A percentile compares a stretch with the other conserved stretches of the same genome.
These are phyloP conservation scores for Gentiana dahurica DNA, from an alignment of 257 asterid species.

Conservation along the genomic window DNA sequence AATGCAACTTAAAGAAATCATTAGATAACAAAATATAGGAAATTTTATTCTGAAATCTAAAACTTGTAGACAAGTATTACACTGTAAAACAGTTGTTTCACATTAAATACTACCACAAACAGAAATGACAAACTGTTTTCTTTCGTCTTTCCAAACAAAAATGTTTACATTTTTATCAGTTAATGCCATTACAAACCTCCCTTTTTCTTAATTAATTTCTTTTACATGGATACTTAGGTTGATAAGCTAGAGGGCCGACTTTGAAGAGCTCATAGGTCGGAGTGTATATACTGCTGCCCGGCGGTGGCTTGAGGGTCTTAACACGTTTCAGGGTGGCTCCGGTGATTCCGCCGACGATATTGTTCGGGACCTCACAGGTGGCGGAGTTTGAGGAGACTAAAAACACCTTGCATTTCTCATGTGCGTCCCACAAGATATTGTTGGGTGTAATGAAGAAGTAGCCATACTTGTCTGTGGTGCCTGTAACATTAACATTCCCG, in stretches of 20 bases:
- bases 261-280: conserved; percentile 27
- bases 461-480: conserved; percentile 32
- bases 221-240: conserved; percentile 33
- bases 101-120: too few species aligned
- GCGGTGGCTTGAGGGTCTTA: background rate
- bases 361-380: conserved; percentile 41
- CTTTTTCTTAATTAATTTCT: background rate
- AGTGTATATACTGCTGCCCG: background rate
- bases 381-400: conserved; percentile 21
- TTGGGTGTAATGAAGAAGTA: conserved; percentile 22
- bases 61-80: too few species aligned
- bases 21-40: too few species aligned
- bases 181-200: too few species aligned
- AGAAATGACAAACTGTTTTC: too few species aligned
- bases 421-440: conserved; percentile 13
- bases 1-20: too few species aligned
- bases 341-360: conserved; percentile 33
- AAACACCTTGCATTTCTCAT: conserved; percentile 24
- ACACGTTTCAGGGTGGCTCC: conserved; percentile 37
- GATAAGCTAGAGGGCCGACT: conserved; percentile 73
- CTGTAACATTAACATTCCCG: conserved; percentile 4
- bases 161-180: too few species aligned
- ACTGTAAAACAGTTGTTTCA: too few species aligned
- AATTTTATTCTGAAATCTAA: too few species aligned
- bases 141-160: too few species aligned